Conservation (phyloP, 345 rosid genomes). For the Clausena lansium region DNA sequence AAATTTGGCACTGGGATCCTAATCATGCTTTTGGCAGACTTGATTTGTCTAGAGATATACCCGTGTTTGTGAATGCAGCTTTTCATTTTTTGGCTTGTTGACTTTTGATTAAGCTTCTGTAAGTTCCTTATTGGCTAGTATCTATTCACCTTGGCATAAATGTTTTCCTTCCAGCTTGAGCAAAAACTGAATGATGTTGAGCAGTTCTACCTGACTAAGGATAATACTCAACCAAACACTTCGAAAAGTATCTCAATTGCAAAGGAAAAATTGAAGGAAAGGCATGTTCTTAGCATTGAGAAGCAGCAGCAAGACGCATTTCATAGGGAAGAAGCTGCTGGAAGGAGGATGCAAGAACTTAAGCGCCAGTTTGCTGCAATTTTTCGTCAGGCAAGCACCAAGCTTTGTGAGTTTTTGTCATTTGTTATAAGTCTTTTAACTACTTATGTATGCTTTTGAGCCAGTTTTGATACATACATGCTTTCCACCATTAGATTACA, state of each 20-base stretch:
- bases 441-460: neutral
- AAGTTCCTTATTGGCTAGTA: neutral
- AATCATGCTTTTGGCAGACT: neutral
- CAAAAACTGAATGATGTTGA: slow-evolving; percentile 56
- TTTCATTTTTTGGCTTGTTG: neutral
- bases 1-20: neutral
- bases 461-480: neutral
- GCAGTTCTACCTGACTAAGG: slow-evolving; percentile 41
- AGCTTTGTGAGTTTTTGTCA: slow-evolving; percentile 2
- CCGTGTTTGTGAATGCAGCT: neutral
- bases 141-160: neutral
- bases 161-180: slow-evolving; percentile 51
- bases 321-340: slow-evolving; percentile 33
- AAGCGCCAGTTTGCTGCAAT: slow-evolving; percentile 53
- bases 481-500: neutral
- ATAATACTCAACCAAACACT: slow-evolving; percentile 37
- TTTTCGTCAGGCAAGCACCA: slow-evolving; percentile 50
- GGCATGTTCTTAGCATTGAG: slow-evolving; percentile 40
- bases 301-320: slow-evolving; percentile 39
- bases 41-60: neutral
- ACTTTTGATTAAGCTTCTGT: neutral
- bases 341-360: slow-evolving; percentile 55
- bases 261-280: slow-evolving; percentile 61
- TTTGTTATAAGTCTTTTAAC: neutral
- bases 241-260: slow-evolving; percentile 35